Base-by-base conservation (phyloP, 192 early-diverging fungal genomes). In the Linnemannia zychae region DNA sequence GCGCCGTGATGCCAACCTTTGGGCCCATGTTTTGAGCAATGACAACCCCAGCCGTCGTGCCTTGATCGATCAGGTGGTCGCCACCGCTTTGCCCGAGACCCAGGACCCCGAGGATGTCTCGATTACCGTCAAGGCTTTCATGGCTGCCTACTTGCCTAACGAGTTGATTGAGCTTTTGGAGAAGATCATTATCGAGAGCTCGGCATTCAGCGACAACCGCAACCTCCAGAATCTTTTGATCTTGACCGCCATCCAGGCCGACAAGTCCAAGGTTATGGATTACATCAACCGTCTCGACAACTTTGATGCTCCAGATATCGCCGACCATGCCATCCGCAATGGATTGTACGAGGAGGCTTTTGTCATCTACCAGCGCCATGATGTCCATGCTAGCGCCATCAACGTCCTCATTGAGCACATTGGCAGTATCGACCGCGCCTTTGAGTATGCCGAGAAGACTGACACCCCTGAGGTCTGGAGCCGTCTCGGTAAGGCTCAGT, bases 211-310 rank as follows among this genome's bases (percentile, higher is more conserved):
- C 82, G 98, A 99, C 89, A 97, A 99, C 92, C 92, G 95, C 77
- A 98, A 96, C 77, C 90, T 99, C 71, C 98, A 99, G 90, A 99
- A 99, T 86, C 91, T 99, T 83, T 91, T 99, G 80, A 99, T 99
- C 79, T 89, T 99, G 75, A 99, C 98, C 22, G 98, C 98, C 7
- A 95, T 99, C 82, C 71, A 94, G 90, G 95, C 97, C 16, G 96
- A 98, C 87, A 94, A 94, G 53, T 75, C 93, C 50, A 93, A 96
- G 74, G 98, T 99, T 22, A 98, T 98, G 91, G 97, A 99, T 69
- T 99, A 98, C 79, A 95, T 99, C 73, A 81, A 81, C 47, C 80
- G 97, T 44, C 91, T 99, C 49, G 93, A 96, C 79, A 99, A 98
- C 92, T 99, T 93, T 87, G 98, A 99, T 84, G 98, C 97, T 1